Conservation (phyloP, 345 rosid genomes). For the Zanthoxylum bungeanum region DNA sequence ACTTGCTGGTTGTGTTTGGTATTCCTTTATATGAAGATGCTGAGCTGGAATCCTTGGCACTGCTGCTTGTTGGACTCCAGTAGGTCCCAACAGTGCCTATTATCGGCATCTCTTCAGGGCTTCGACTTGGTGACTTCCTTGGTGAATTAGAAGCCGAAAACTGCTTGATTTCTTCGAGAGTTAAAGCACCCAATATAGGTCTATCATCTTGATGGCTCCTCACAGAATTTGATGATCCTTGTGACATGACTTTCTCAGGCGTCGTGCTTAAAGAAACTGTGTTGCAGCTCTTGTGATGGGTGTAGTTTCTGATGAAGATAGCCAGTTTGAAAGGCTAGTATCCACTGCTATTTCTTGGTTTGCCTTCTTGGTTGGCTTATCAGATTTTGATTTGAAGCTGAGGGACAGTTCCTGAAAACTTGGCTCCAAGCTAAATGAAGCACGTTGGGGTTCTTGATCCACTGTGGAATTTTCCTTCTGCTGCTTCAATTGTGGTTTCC, state of each 20-base stretch:
- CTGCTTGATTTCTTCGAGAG: conserved; percentile 79
- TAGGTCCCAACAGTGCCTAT: conserved; percentile 87
- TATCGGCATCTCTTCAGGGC: conserved; percentile 80
- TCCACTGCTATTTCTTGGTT: conserved; percentile 55
- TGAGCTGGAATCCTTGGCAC: conserved; percentile 37
- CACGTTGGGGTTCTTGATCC: conserved; percentile 34
- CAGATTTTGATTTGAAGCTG: conserved; percentile 48
- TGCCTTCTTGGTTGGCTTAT: conserved; percentile 41
- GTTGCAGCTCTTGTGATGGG: conserved; percentile 39
- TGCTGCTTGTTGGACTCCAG: conserved; percentile 48
- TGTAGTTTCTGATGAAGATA: conserved; percentile 57
- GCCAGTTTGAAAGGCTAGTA: conserved; percentile 94
- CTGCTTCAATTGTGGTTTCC: conserved; percentile 37
- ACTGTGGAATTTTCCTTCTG: conserved; percentile 66
- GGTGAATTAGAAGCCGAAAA: conserved; percentile 66
- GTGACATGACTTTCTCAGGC: conserved; percentile 39
- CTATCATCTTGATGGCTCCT: conserved; percentile 68
- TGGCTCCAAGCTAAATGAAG: conserved; percentile 32
- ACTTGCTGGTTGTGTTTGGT: conserved; percentile 90
- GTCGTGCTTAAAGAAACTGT: conserved; percentile 24
- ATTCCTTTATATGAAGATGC: conserved; percentile 73
- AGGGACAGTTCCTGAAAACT: conserved; percentile 31
- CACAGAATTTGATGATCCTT: conserved; percentile 50
- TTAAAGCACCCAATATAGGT: conserved; percentile 88
- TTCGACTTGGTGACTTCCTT: conserved; percentile 74